Evolutionary conservation across 2,329 filamentous ascomycete genomes (phyloP), one percentile per base, ranked within the genome.

Genomic region (Macrophomina pseudophaseolina): DNA sequence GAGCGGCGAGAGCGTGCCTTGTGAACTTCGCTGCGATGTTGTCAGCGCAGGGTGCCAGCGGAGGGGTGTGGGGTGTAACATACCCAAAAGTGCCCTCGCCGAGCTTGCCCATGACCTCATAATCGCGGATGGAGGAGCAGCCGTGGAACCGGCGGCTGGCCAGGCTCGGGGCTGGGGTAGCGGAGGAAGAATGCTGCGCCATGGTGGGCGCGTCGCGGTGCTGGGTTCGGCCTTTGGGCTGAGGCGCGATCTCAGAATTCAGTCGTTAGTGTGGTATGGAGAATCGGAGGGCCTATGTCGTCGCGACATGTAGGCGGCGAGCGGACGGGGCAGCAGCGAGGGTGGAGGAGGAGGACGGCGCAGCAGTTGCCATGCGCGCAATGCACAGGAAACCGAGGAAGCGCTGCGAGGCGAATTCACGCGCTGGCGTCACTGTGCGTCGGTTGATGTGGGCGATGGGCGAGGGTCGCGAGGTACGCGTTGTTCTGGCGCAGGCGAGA

Each of bases 41-140:
- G 33, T 54, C 48, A 65, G 69, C 51, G 51, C 33, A 4, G 42
- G 23, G 23, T 23, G 16, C 42, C 32, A 5, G 60, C 59, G 75
- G 48, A 38, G 16, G 54, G 9, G 33, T 54, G n/a, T 35, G 54
- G 35, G 63, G 2, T 12, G 42, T 7, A 23, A 65, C 87, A 72
- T 81, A 91, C 89, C 94, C 94, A 81, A 98, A 98, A 28, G 94
- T 98, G 68, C 94, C 94, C 78, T 98, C 94, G 72, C 94, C 94
- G 66, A 99, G 87, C 80, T 96, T 96, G 63, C 88, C 88, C 71
- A 91, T 81, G 44, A 95, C 82, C 72, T 94, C 91, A 77, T 95
- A 96, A 71, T 93, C 90, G 71, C 83, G 82, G 71, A 96, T 93
- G 74, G 87, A 88, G 58, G 93, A 95, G 83, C 94, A 97, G 69